phyloP scores from a whole-genome alignment of 2,329 filamentous ascomycete species.

The Hymenoscyphus occultus region DNA sequence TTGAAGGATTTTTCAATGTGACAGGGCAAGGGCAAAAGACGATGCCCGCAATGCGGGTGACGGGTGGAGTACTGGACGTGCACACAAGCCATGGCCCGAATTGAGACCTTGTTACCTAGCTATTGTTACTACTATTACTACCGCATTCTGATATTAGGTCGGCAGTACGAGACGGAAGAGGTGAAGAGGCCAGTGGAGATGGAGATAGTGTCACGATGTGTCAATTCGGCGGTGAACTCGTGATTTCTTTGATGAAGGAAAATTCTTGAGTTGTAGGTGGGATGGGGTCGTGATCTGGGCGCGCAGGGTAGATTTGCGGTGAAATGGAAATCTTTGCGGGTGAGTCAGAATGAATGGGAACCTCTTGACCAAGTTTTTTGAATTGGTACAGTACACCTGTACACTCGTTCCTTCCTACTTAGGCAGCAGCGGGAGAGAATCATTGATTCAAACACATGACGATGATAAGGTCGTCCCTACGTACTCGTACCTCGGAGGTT shows the following conservation, averaged over 20 bases:
- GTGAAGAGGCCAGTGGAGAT: background rate
- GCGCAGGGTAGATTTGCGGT: background rate
- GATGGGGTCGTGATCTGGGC: background rate
- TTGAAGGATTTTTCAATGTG: background rate
- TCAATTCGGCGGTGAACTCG: background rate
- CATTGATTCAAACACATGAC: background rate
- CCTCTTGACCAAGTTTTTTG: background rate
- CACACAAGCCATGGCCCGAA: background rate
- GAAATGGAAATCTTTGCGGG: background rate
- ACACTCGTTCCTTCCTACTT: background rate
- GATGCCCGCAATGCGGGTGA: background rate
- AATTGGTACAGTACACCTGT: background rate
- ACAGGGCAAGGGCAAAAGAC: background rate
- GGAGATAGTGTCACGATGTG: background rate
- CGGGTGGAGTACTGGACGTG: background rate
- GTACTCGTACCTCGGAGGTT: background rate
- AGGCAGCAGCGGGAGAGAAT: background rate
- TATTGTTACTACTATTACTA: background rate
- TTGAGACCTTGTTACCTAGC: background rate
- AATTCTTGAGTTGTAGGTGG: too few relatives aligned
- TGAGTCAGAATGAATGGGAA: background rate
- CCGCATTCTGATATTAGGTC: background rate
- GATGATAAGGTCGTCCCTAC: too few relatives aligned
- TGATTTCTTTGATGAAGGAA: background rate
- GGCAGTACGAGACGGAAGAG: background rate